Percentiles rank a stretch among this genome's conserved stretches.
phyloP scores from a whole-genome alignment of 2,329 filamentous ascomycete species.

The Sclerotinia borealis region DNA sequence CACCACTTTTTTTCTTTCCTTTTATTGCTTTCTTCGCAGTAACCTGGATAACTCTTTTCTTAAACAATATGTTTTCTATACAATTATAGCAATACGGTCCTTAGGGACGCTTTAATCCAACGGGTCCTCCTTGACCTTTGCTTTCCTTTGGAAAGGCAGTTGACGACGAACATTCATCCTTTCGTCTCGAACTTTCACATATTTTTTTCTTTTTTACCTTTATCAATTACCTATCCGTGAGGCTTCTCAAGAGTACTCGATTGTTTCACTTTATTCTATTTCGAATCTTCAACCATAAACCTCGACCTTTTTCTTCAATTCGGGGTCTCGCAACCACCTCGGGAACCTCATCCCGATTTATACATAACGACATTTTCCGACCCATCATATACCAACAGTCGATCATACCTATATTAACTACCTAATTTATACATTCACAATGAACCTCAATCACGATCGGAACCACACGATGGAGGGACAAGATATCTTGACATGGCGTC shows the following conservation, averaged over 20 bases:
- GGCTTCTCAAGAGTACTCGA: not conserved
- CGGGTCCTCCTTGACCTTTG: conserved; percentile 19
- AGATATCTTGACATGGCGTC: conserved; percentile 39
- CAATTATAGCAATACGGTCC: conserved; percentile 40
- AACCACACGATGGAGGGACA: conserved; percentile 27
- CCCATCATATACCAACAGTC: not conserved
- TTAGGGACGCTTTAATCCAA: conserved; percentile 38
- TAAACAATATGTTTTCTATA: conserved; percentile 26
- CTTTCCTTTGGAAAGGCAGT: conserved; percentile 14
- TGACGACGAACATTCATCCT: conserved; percentile 11
- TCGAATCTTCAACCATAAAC: not conserved
- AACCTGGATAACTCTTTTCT: conserved; percentile 21
- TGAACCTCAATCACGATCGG: conserved; percentile 17
- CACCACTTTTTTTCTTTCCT: conserved; percentile 3
- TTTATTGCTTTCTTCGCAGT: conserved; percentile 2
- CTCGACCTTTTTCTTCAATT: not conserved
- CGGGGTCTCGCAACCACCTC: not conserved
- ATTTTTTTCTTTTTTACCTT: not conserved
- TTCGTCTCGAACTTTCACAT: conserved; percentile 1
- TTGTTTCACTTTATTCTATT: conserved; percentile 7
- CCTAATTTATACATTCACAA: conserved; percentile 13
- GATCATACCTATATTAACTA: conserved; percentile 6
- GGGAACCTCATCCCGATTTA: not conserved
- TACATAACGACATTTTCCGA: not conserved
- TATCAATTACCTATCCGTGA: not conserved